Conservation (phyloP, 257 asterid genomes). For the Paulownia fortunei region DNA sequence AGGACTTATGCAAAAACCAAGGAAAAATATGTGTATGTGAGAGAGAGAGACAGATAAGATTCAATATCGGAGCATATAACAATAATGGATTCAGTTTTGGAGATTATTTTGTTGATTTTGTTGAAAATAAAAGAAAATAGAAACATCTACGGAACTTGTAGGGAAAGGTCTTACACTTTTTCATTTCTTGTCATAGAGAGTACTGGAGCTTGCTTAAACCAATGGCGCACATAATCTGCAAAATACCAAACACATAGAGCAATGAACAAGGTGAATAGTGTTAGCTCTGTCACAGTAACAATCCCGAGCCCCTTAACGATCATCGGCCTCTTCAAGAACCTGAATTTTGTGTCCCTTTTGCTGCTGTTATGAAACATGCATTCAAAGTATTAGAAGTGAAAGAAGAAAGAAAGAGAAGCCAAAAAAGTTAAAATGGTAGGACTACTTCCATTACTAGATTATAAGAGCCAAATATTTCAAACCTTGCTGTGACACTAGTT, state of each 20-base stretch:
- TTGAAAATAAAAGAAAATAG: neutral
- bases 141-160: neutral
- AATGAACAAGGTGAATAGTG: constrained; percentile 62
- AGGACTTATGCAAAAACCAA: no score
- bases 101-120: neutral
- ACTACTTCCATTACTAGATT: neutral
- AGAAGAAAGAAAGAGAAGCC: neutral
- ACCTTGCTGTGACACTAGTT: constrained; percentile 35
- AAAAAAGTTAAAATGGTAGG: neutral
- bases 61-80: no score
- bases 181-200: constrained; percentile 54
- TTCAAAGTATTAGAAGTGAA: neutral
- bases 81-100: no score
- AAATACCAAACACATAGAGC: constrained; percentile 71
- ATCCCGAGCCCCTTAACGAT: constrained; percentile 66
- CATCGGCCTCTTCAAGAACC: constrained; percentile 63
- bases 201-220: constrained; percentile 51
- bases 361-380: constrained; percentile 14
- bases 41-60: no score
- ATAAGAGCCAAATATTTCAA: neutral
- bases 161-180: constrained; percentile 43
- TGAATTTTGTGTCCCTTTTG: constrained; percentile 32
- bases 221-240: constrained; percentile 63
- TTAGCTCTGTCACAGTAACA: constrained; percentile 64
- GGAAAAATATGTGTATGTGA: no score